Percentiles rank a stretch among this genome's conserved stretches.
phyloP scores from a whole-genome alignment of 2,329 filamentous ascomycete genomes.

The Colletotrichum acutatum region DNA sequence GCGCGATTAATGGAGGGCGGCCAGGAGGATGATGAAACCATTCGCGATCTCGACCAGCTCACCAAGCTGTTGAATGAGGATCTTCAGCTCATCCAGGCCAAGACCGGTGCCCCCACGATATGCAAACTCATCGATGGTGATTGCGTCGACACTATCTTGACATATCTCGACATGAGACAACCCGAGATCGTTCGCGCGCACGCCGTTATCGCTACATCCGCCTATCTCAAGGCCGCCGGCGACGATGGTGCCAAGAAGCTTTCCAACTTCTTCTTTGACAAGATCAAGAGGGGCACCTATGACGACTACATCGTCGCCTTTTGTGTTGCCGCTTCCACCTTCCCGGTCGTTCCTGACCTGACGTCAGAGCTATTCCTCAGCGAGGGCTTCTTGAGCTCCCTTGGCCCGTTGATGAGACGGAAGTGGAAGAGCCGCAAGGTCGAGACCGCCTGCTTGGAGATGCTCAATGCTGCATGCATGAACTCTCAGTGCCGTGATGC shows the following conservation, averaged over 20 bases:
- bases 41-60: conserved; percentile 66
- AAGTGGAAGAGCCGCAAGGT: conserved; percentile 88
- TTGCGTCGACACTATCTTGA: conserved; percentile 86
- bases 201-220: conserved; percentile 83
- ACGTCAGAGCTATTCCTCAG: conserved; percentile 85
- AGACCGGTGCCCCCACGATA: conserved; percentile 58
- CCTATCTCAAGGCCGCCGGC: conserved; percentile 82
- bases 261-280: conserved; percentile 77
- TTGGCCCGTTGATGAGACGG: conserved; percentile 80
- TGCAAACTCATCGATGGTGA: conserved; percentile 76
- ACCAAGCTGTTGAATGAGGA: conserved; percentile 71
- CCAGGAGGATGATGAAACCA: conserved; percentile 81
- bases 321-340: conserved; percentile 88
- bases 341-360: conserved; percentile 83
- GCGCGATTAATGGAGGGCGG: conserved; percentile 92
- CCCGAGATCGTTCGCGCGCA: conserved; percentile 80
- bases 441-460: conserved; percentile 86
- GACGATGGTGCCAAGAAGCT: conserved; percentile 78
- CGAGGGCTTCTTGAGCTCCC: conserved; percentile 83
- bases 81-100: conserved; percentile 48
- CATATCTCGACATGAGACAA: conserved; percentile 86
- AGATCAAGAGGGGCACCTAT: conserved; percentile 78
- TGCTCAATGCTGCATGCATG: conserved; percentile 93
- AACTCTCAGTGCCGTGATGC: conserved; percentile 84
- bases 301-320: conserved; percentile 93